phyloP scores from a whole-genome alignment of 1,284 basidiomycete species.

The Heterobasidion irregulare region DNA sequence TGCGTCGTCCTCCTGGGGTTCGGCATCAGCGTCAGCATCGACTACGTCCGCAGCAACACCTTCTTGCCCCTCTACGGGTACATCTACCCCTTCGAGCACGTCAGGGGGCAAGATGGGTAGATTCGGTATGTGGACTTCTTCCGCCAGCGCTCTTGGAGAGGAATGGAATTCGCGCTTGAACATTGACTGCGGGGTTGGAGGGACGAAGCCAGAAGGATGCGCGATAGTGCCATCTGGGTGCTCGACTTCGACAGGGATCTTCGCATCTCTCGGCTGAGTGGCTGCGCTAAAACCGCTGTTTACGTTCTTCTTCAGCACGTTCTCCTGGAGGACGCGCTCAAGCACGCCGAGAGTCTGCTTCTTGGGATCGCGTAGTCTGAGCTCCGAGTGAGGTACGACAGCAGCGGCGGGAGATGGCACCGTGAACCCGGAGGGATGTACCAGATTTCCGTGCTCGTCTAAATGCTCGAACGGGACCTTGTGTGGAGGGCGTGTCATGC shows the following conservation, averaged over 20 bases:
- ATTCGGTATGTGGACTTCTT: neutral
- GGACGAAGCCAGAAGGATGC: neutral
- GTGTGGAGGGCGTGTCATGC: neutral
- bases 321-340: neutral
- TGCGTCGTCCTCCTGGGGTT: neutral
- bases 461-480: neutral
- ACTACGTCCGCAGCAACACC: no score
- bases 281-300: slow-evolving; percentile 13
- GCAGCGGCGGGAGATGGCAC: neutral
- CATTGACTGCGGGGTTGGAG: neutral
- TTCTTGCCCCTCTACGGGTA: no score
- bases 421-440: neutral
- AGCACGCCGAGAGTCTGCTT: neutral
- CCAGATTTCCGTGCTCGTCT: neutral
- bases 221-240: neutral
- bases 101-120: neutral
- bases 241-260: slow-evolving; percentile 8
- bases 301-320: neutral
- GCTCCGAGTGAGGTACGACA: neutral
- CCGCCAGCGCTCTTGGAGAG: neutral
- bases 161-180: neutral
- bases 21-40: neutral
- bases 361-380: neutral
- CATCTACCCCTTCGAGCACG: neutral
- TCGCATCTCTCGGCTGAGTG: slow-evolving; percentile 21